Evolutionary conservation across 495 filamentous ascomycete species (phyloP).

Genomic region (Echria macrotheca): DNA sequence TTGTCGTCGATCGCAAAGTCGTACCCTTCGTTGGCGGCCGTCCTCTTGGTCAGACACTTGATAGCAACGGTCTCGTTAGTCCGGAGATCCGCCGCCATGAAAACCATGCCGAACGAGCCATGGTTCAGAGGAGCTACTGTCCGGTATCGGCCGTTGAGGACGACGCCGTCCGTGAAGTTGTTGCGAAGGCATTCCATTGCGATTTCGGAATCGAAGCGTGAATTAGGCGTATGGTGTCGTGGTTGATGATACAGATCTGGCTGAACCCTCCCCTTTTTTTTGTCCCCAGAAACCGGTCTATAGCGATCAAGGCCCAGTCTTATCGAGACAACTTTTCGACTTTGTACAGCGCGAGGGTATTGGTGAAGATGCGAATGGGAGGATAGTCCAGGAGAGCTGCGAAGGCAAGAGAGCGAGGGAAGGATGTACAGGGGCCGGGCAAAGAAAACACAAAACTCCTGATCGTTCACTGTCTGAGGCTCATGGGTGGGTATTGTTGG

Average conservation of each 20-base stretch:
- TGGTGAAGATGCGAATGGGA: slow-evolving; percentile 14
- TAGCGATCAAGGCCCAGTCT: slow-evolving; percentile 30
- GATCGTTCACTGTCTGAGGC: slow-evolving; percentile 56
- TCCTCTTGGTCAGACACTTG: slow-evolving; percentile 85
- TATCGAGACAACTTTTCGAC: slow-evolving; percentile 34
- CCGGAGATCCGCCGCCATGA: slow-evolving; percentile 72
- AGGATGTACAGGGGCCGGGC: slow-evolving; percentile 42
- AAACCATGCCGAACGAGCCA: slow-evolving; percentile 98
- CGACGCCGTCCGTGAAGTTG: slow-evolving; percentile 63
- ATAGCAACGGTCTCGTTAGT: slow-evolving; percentile 80
- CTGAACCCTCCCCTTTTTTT: slow-evolving; percentile 37
- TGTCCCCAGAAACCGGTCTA: slow-evolving; percentile 37
- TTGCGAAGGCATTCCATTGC: slow-evolving; percentile 77
- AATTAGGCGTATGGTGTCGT: slow-evolving; percentile 26
- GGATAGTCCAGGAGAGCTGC: slow-evolving; percentile 21
- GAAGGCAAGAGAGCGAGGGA: slow-evolving; percentile 23
- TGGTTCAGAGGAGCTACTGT: slow-evolving; percentile 93
- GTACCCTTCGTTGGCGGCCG: slow-evolving; percentile 48
- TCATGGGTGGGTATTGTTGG: slow-evolving; percentile 59
- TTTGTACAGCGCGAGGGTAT: slow-evolving; percentile 39
- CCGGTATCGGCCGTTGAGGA: slow-evolving; percentile 81
- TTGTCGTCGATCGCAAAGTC: slow-evolving; percentile 66
- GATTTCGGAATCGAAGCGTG: slow-evolving; percentile 14
- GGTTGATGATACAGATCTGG: slow-evolving; percentile 30
- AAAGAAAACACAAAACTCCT: slow-evolving; percentile 47